Evolutionary conservation across 495 filamentous ascomycete species (phyloP), one percentile per base, ranked within the genome.

Genomic region (Penicillium cosmopolitanum): DNA sequence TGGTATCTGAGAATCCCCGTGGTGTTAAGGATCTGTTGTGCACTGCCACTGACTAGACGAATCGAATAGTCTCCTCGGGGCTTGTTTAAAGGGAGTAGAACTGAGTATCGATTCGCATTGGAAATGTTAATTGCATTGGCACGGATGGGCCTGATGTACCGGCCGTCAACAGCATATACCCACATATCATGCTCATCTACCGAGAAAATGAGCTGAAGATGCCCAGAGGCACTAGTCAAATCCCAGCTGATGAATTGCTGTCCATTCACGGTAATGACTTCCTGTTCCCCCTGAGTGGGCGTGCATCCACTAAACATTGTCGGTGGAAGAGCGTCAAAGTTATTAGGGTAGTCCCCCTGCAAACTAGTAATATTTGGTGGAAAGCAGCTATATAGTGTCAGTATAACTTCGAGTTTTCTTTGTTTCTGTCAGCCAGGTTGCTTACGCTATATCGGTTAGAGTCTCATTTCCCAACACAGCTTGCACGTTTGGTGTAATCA

Each of bases 391-490:
- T 5, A 19, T 3, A 35, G 15, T 28, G 16, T 53, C 11, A 56
- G 44, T 47, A 31, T 31, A 15, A 42, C 35, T 25, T 19, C 18
- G 19, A 21, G 19, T 21, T 21, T 21, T 12, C 21, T 18, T 28
- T 4, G 5, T 40, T 44, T 3, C 19, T 36, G 5, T 6, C 2
- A 15, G 6, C 7, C 11, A 42, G 19, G 0, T 0, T 47, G 66
- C 69, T 66, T 66, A 82, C 81, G 77, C 82, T 55, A 80, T 81
- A 55, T 80, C 76, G 13, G 80, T 82, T 21, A 85, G 64, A 15
- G 58, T 66, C 15, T 60, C 58, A 43, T 70, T 69, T 0, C 70
- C 71, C 25, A 79, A 53, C 2, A 67, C 42, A 1, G 52, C 23
- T 34, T 65, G 59, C 10, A 76, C 64, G 1, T 62, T 51, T 0